These are phyloP conservation scores for Stagonosporopsis chrysanthemi DNA, from an alignment of 2,329 filamentous ascomycete species.

Conservation along the genomic window DNA sequence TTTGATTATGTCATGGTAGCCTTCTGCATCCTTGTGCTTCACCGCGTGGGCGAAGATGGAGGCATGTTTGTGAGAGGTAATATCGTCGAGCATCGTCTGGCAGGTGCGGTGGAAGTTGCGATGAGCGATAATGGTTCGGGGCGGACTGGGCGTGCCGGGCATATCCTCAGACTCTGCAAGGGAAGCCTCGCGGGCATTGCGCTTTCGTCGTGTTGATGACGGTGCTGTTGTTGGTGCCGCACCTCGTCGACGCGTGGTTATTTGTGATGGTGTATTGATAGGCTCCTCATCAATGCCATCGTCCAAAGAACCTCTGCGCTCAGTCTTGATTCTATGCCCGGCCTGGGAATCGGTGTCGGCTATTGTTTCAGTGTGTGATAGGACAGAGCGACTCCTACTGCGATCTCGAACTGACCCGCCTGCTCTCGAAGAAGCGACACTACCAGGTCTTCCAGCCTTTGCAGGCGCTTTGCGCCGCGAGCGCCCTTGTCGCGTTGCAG, in stretches of 20 bases:
- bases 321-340: slow-evolving; percentile 55
- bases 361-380: slow-evolving; percentile 55
- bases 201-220: slow-evolving; percentile 52
- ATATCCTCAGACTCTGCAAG: slow-evolving; percentile 43
- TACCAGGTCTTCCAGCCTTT: slow-evolving; percentile 47
- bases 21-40: slow-evolving; percentile 58
- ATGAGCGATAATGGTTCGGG: slow-evolving; percentile 51
- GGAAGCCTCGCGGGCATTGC: slow-evolving; percentile 45
- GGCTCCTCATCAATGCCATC: slow-evolving; percentile 51
- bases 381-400: slow-evolving; percentile 58
- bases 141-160: slow-evolving; percentile 35
- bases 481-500: slow-evolving; percentile 40
- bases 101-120: slow-evolving; percentile 59
- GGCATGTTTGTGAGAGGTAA: slow-evolving; percentile 60
- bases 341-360: slow-evolving; percentile 51
- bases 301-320: slow-evolving; percentile 54
- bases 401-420: slow-evolving; percentile 54
- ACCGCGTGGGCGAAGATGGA: slow-evolving; percentile 60
- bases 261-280: slow-evolving; percentile 39
- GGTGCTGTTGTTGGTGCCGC: slow-evolving; percentile 32
- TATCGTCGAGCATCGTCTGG: slow-evolving; percentile 59
- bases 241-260: slow-evolving; percentile 42
- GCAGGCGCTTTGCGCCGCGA: slow-evolving; percentile 41
- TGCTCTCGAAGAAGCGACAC: slow-evolving; percentile 57
- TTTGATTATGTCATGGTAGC: slow-evolving; percentile 61